These are phyloP conservation scores for Meredithiella fracta DNA, from an alignment of 2,329 filamentous ascomycete species.

Conservation along the genomic window DNA sequence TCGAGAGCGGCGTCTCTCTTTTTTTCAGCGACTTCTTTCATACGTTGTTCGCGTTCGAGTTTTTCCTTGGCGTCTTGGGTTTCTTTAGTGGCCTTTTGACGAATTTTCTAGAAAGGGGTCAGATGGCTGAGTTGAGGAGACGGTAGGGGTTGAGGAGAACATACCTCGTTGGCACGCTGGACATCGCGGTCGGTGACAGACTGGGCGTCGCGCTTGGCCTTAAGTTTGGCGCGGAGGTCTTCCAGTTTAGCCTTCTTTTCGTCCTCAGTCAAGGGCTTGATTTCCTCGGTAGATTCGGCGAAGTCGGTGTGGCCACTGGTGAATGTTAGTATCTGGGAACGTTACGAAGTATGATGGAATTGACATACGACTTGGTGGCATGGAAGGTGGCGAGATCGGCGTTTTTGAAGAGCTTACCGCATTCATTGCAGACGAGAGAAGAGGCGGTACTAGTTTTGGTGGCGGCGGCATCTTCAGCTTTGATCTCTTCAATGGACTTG, in stretches of 20 bases:
- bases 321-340: background rate
- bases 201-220: constrained; percentile 53
- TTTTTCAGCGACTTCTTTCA: constrained; percentile 79
- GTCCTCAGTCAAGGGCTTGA: constrained; percentile 78
- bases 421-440: constrained; percentile 87
- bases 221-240: constrained; percentile 55
- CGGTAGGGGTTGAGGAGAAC: constrained; percentile 6
- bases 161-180: constrained; percentile 68
- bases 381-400: constrained; percentile 76
- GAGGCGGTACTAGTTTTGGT: constrained; percentile 38
- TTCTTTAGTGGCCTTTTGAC: constrained; percentile 79
- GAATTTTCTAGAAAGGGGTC: constrained; percentile 37
- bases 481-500: constrained; percentile 49
- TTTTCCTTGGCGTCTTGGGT: constrained; percentile 81
- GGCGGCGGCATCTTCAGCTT: constrained; percentile 14
- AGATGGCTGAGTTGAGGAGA: background rate
- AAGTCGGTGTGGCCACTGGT: constrained; percentile 71
- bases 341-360: background rate
- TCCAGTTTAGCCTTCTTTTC: constrained; percentile 70
- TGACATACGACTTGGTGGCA: constrained; percentile 59
- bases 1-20: constrained; percentile 78
- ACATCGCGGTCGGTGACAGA: constrained; percentile 62
- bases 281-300: constrained; percentile 79
- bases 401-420: constrained; percentile 76
- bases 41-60: constrained; percentile 68